Base-by-base conservation (phyloP, 208 protist genomes). In the Tetramitus jugosus region DNA sequence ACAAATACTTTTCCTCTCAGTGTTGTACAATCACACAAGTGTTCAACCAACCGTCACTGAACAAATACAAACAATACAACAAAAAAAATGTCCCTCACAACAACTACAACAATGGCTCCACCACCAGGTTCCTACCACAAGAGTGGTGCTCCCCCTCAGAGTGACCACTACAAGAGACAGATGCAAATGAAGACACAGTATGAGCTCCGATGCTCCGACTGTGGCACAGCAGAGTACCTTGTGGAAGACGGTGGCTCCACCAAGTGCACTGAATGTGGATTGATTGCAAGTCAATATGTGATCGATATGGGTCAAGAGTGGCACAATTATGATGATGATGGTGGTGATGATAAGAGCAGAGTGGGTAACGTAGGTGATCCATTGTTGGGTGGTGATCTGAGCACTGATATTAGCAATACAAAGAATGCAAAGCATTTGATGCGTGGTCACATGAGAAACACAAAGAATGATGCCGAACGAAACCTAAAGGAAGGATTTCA, bases 141-240 rank as follows among this genome's bases (percentile, higher is more conserved):
- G n/a, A n/a, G n/a, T n/a, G n/a, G n/a, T n/a, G n/a, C n/a, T n/a
- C n/a, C n/a, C n/a, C n/a, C n/a, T n/a, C n/a, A n/a, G n/a, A n/a
- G n/a, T n/a, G n/a, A n/a, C n/a, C n/a, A n/a, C n/a, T n/a, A n/a
- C n/a, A n/a, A n/a, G n/a, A n/a, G n/a, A n/a, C n/a, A n/a, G n/a
- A n/a, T n/a, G n/a, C n/a, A n/a, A n/a, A n/a, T n/a, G n/a, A n/a
- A n/a, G n/a, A n/a, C n/a, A n/a, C n/a, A n/a, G n/a, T n/a, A n/a
- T n/a, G n/a, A n/a, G 77, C 75, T 14, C 75, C 84, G 77, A 42
- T 84, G 33, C 43, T 78, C 77, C 17, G 6, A 10, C 60, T 62
- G 62, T 69, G 37, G 13, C 7, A 45, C 62, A n/a, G n/a, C n/a
- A n/a, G 49, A 10, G 49, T 26, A 56, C 49, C 10, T 56, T 56